phyloP scores from a whole-genome alignment of 2,329 filamentous ascomycete species.

The Fusarium sp. region DNA sequence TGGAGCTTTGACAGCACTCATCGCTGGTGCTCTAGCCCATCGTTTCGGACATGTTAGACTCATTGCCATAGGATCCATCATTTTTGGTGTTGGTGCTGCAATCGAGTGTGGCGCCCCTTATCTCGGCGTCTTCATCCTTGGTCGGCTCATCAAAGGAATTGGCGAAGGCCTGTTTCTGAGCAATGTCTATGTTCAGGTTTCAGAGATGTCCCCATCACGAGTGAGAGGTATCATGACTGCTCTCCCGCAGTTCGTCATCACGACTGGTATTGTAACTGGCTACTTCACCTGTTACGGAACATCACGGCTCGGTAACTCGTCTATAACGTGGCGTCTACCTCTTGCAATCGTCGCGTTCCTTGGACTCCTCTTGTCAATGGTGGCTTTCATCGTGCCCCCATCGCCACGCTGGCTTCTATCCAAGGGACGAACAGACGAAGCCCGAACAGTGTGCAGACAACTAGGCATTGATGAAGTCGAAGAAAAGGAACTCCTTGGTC shows the following conservation, averaged over 20 bases:
- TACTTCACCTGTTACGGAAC: conserved; percentile 73
- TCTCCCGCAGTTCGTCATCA: conserved; percentile 65
- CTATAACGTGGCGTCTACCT: conserved; percentile 68
- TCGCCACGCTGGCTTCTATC: conserved; percentile 69
- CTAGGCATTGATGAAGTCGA: conserved; percentile 60
- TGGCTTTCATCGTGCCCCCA: conserved; percentile 57
- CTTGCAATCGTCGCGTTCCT: conserved; percentile 56
- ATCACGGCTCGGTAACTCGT: conserved; percentile 55
- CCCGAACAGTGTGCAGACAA: conserved; percentile 53
- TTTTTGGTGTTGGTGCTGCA: conserved; percentile 65
- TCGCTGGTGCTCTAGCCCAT: conserved; percentile 67
- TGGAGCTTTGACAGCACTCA: conserved; percentile 69
- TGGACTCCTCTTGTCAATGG: conserved; percentile 45
- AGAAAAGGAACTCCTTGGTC: conserved; percentile 54
- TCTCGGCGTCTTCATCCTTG: conserved; percentile 66
- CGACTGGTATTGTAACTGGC: conserved; percentile 64
- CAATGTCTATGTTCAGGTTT: conserved; percentile 65
- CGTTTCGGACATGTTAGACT: conserved; percentile 65
- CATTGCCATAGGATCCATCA: conserved; percentile 63
- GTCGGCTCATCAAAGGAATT: conserved; percentile 66
- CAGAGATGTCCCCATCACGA: conserved; percentile 68
- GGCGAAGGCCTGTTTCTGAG: conserved; percentile 70
- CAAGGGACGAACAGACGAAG: conserved; percentile 58
- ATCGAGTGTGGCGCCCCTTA: conserved; percentile 54
- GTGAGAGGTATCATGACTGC: conserved; percentile 65